phyloP scores from a whole-genome alignment of 306 rosid species.

The Vigna trinervia region DNA sequence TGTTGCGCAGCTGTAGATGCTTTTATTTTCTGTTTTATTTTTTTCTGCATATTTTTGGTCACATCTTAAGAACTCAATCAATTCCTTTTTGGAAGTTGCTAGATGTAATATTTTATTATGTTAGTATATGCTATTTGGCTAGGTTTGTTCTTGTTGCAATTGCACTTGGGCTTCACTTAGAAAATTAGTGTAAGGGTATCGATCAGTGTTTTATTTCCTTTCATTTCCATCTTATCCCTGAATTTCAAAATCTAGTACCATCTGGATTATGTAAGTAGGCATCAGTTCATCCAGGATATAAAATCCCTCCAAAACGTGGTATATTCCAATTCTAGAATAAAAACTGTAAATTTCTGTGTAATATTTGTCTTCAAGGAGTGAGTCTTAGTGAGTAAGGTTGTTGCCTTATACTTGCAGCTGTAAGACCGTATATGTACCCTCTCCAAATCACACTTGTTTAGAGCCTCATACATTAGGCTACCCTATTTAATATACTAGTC shows the following conservation, averaged over 20 bases:
- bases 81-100: slow-evolving; percentile 18
- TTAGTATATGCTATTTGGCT: not conserved
- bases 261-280: not conserved
- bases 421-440: not conserved
- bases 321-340: not conserved
- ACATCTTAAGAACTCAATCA: not conserved
- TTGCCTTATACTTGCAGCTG: not conserved
- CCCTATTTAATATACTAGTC: not conserved
- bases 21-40: not conserved
- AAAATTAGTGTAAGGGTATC: not conserved
- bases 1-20: slow-evolving; percentile 16
- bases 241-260: slow-evolving; percentile 19
- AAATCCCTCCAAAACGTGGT: not conserved
- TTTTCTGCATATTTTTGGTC: not conserved
- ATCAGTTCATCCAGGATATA: slow-evolving; percentile 7
- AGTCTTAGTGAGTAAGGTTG: not conserved
- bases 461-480: not conserved
- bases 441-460: not conserved
- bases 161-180: not conserved
- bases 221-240: not conserved
- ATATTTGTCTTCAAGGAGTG: not conserved
- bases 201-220: not conserved
- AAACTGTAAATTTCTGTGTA: slow-evolving; percentile 2
- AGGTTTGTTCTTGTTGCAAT: not conserved
- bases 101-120: slow-evolving; percentile 1